A percentile compares a stretch with the other conserved stretches of the same genome.
phyloP scores from a whole-genome alignment of 2,329 filamentous ascomycete species.

The Cercospora berteroae region DNA sequence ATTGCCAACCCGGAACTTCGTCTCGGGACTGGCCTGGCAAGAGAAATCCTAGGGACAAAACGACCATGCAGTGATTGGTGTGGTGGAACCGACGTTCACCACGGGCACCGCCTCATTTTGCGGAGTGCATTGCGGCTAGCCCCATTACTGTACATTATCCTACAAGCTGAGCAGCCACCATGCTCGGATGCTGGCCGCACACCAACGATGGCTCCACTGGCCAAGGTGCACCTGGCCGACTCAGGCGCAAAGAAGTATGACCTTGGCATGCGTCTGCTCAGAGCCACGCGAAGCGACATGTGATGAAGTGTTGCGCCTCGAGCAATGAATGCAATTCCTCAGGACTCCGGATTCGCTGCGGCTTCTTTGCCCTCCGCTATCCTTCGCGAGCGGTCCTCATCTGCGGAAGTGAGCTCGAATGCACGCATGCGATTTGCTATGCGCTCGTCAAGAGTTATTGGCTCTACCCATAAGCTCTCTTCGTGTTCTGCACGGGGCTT shows the following conservation, averaged over 20 bases:
- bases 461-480: conserved; percentile 67
- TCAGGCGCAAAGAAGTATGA: background rate
- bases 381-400: conserved; percentile 64
- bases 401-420: conserved; percentile 67
- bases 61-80: background rate
- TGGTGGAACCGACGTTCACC: background rate
- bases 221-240: background rate
- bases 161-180: conserved; percentile 1
- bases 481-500: conserved; percentile 50
- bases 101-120: conserved; percentile 2
- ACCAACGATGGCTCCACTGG: background rate
- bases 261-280: background rate
- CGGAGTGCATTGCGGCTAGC: background rate
- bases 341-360: background rate
- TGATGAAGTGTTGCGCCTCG: background rate
- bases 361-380: conserved; percentile 28
- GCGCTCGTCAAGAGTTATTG: conserved; percentile 70
- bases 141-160: conserved; percentile 11
- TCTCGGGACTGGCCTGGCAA: background rate
- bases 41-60: background rate
- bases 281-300: background rate
- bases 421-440: conserved; percentile 76
- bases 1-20: background rate
- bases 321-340: background rate
- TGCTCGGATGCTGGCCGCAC: background rate